A percentile compares a stretch with the other conserved stretches of the same genome.
These are phyloP conservation scores for Starmerella khaoyaiensis DNA, from an alignment of 805 yeast species.

Conservation along the genomic window DNA sequence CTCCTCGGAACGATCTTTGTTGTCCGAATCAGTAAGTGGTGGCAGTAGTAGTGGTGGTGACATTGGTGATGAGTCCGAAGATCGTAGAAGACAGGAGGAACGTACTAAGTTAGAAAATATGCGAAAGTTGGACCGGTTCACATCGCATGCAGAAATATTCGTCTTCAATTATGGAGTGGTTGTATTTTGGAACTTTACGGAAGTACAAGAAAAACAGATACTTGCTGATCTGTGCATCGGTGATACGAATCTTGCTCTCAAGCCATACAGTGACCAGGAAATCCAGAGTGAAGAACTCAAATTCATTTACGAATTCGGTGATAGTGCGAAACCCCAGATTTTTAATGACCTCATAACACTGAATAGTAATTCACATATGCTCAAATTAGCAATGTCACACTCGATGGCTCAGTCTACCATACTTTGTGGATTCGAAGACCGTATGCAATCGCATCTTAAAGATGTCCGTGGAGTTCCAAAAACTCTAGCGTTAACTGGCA, in stretches of 20 bases:
- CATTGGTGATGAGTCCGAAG: not conserved
- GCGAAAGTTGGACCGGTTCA: slow-evolving; percentile 29
- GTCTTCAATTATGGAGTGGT: slow-evolving; percentile 85
- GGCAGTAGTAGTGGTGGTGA: not conserved
- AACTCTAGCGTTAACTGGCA: slow-evolving; percentile 78
- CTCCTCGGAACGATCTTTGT: not conserved
- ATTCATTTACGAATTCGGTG: slow-evolving; percentile 46
- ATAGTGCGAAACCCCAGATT: slow-evolving; percentile 34
- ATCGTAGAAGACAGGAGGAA: slow-evolving; percentile 1
- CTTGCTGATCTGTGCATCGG: slow-evolving; percentile 84
- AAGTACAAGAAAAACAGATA: slow-evolving; percentile 81
- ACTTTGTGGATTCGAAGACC: slow-evolving; percentile 76
- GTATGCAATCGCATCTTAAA: slow-evolving; percentile 72
- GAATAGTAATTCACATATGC: slow-evolving; percentile 81
- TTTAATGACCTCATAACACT: slow-evolving; percentile 90
- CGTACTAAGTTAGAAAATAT: slow-evolving; percentile 3
- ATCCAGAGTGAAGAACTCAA: slow-evolving; percentile 85
- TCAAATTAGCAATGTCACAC: slow-evolving; percentile 84
- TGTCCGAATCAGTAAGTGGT: not conserved
- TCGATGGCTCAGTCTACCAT: slow-evolving; percentile 96
- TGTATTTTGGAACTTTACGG: slow-evolving; percentile 96
- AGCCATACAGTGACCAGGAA: slow-evolving; percentile 69
- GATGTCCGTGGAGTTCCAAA: slow-evolving; percentile 85
- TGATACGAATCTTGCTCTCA: slow-evolving; percentile 38
- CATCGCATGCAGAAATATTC: slow-evolving; percentile 65